These are phyloP conservation scores for Micractinium sp. DNA, from an alignment of 139 green algal species.

Conservation along the genomic window DNA sequence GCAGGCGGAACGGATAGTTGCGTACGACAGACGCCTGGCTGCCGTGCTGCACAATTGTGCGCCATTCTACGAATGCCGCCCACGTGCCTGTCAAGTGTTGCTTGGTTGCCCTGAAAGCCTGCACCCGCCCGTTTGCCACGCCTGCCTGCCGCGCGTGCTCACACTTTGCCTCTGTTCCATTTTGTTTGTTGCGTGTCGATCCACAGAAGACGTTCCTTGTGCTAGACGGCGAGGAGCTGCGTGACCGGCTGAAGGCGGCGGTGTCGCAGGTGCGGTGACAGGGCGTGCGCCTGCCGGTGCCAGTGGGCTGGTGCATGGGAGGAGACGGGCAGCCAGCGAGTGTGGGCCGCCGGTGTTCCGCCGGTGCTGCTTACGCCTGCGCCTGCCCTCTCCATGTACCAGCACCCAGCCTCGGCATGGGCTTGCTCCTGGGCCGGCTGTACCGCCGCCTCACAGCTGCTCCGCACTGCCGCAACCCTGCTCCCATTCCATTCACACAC, in stretches of 20 bases:
- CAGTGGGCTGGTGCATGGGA: too few relatives aligned
- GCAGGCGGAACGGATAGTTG: not conserved
- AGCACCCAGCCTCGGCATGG: not conserved
- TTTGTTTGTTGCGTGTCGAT: not conserved
- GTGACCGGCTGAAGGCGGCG: constrained; percentile 9
- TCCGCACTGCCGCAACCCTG: too few relatives aligned
- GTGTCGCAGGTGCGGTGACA: not conserved
- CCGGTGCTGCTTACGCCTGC: not conserved
- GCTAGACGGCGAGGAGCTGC: constrained; percentile 23
- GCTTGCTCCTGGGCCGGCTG: not conserved
- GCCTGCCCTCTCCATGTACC: not conserved
- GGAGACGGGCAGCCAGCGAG: too few relatives aligned
- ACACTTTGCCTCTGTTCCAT: not conserved
- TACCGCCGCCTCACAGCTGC: too few relatives aligned
- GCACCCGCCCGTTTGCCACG: too few relatives aligned
- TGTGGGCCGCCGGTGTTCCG: too few relatives aligned
- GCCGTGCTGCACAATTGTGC: not conserved
- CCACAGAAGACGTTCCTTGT: constrained; percentile 14
- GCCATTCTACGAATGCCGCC: too few relatives aligned
- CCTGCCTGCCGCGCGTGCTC: not conserved
- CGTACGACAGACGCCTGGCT: not conserved
- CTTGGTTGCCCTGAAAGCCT: too few relatives aligned
- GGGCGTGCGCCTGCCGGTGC: too few relatives aligned
- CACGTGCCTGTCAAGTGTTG: too few relatives aligned
- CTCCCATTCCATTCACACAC: too few relatives aligned